Conservation (phyloP, 129 eudicot genomes). For the Centaurea solstitialis region DNA sequence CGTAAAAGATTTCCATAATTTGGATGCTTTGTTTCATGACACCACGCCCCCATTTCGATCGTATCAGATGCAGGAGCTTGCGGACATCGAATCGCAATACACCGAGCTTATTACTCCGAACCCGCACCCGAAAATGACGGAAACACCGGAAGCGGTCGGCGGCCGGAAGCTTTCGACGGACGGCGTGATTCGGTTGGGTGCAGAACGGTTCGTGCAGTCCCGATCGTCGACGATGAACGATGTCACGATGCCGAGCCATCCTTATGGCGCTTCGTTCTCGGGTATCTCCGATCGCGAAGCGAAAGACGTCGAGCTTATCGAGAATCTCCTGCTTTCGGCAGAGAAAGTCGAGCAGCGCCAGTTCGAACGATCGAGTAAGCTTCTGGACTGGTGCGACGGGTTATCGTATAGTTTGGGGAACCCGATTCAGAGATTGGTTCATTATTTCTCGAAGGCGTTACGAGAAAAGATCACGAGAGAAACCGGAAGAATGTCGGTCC, state of each 20-base stretch:
- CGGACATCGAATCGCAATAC: constrained; percentile 28
- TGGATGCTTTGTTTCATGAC: constrained; percentile 30
- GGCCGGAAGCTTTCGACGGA: constrained; percentile 46
- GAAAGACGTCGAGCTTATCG: constrained; percentile 48
- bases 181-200: constrained; percentile 48
- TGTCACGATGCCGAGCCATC: constrained; percentile 31
- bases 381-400: constrained; percentile 39
- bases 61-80: constrained; percentile 35
- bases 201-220: constrained; percentile 53
- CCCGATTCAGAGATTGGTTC: constrained; percentile 49
- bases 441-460: constrained; percentile 55
- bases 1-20: constrained; percentile 17
- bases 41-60: constrained; percentile 28
- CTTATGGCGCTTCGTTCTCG: constrained; percentile 26
- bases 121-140: constrained; percentile 4
- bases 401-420: constrained; percentile 27
- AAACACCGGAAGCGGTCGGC: not conserved
- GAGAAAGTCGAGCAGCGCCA: constrained; percentile 40
- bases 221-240: constrained; percentile 19
- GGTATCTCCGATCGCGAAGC: constrained; percentile 39
- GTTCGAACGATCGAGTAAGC: constrained; percentile 44
- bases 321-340: constrained; percentile 52
- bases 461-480: constrained; percentile 43
- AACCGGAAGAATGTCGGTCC: constrained; percentile 29
- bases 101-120: constrained; percentile 16